phyloP scores from a whole-genome alignment of 768 basidiomycete genomes.

The Termitomyces sp. region DNA sequence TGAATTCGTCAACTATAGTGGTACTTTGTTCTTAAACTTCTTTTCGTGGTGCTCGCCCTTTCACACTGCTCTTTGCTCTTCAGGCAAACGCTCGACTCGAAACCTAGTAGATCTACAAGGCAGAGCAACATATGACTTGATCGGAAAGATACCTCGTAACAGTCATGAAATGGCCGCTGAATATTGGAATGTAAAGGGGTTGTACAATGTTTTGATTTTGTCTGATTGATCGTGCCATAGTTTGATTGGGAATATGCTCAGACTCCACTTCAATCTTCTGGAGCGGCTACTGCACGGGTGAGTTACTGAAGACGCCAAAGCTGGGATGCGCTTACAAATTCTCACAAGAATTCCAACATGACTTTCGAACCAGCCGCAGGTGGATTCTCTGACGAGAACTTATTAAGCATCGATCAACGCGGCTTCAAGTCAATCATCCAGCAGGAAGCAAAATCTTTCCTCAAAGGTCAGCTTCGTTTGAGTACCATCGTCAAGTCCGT shows the following conservation, averaged over 20 bases:
- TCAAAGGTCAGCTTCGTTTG: not conserved
- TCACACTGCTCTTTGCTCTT: not conserved
- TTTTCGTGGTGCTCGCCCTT: too few relatives aligned
- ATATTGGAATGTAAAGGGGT: too few relatives aligned
- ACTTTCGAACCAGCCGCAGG: not conserved
- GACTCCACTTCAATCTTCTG: not conserved
- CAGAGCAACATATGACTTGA: slow-evolving; percentile 47
- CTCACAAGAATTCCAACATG: not conserved
- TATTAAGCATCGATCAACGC: not conserved
- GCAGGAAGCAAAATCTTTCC: not conserved
- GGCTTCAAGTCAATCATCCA: not conserved
- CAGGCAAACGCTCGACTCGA: slow-evolving; percentile 40
- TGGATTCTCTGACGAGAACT: not conserved
- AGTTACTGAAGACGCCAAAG: not conserved
- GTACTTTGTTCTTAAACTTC: slow-evolving; percentile 17
- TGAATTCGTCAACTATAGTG: slow-evolving; percentile 35
- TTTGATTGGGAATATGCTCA: not conserved
- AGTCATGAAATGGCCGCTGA: slow-evolving; percentile 47
- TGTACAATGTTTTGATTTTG: too few relatives aligned
- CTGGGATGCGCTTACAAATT: too few relatives aligned
- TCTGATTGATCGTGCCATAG: too few relatives aligned
- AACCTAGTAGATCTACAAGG: slow-evolving; percentile 49
- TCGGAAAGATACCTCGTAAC: slow-evolving; percentile 38
- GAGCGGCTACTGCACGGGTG: not conserved
- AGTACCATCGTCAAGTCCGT: not conserved